These are phyloP conservation scores for Cardamine chenopodiifolia DNA, from an alignment of 345 rosid genomes.

Conservation along the genomic window DNA sequence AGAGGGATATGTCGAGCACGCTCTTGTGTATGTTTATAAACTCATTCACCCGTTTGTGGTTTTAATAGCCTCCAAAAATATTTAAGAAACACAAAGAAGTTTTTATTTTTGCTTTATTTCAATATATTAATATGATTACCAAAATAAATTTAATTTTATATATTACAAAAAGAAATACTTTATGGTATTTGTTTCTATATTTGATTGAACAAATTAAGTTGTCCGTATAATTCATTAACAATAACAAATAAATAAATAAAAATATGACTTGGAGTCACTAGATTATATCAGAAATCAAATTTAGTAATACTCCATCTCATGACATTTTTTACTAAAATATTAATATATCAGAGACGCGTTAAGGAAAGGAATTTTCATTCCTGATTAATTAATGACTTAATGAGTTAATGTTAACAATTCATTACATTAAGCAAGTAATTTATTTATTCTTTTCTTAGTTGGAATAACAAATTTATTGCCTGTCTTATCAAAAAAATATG, in stretches of 20 bases:
- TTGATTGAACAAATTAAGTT: background rate
- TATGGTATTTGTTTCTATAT: background rate
- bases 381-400: too few species aligned
- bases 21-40: conserved; percentile 29
- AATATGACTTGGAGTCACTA: background rate
- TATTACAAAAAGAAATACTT: background rate
- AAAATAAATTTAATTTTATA: background rate
- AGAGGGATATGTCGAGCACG: conserved; percentile 7
- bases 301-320: background rate
- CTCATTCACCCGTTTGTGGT: background rate
- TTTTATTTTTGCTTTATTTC: background rate
- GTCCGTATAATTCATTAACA: background rate
- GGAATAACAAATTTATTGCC: conserved; percentile 20
- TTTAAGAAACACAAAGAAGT: background rate
- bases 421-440: background rate
- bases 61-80: conserved; percentile 27
- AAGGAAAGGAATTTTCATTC: background rate
- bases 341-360: background rate
- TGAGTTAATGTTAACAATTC: background rate
- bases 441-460: background rate
- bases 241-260: background rate
- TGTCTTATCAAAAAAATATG: conserved; percentile 19
- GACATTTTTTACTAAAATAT: background rate
- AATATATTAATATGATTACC: background rate
- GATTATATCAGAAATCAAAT: background rate